phyloP scores from a whole-genome alignment of 148 eudicot species.

The Nyssa sinensis region DNA sequence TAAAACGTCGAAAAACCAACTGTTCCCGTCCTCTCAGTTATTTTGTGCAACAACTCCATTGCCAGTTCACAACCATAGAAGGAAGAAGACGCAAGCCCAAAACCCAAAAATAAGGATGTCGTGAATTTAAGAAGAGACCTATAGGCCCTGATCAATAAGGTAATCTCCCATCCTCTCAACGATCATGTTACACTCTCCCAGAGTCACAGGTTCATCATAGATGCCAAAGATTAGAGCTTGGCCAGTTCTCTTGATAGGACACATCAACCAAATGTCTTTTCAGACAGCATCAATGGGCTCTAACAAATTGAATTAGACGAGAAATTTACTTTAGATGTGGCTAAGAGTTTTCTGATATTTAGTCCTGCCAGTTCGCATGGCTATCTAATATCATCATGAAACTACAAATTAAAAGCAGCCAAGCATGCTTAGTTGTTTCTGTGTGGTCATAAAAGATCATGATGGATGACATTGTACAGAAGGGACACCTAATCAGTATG shows the following conservation, averaged over 20 bases:
- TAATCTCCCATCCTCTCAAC: constrained; percentile 68
- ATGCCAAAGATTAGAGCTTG: constrained; percentile 55
- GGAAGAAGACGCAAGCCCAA: constrained; percentile 17
- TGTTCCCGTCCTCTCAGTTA: no score
- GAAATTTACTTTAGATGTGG: background rate
- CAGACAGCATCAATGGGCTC: background rate
- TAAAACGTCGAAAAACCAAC: no score
- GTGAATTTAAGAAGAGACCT: constrained; percentile 15
- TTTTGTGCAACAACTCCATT: constrained; percentile 15
- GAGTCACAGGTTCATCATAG: constrained; percentile 60
- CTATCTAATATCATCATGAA: background rate
- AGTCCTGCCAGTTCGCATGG: background rate
- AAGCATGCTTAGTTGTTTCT: background rate
- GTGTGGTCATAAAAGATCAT: background rate
- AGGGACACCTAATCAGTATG: background rate
- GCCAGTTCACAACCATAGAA: constrained; percentile 11
- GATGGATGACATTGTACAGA: background rate
- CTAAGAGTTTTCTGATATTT: background rate
- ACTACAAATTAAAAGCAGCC: background rate
- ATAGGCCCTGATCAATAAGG: constrained; percentile 51
- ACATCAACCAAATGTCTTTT: no score
- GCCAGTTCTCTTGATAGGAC: constrained; percentile 54
- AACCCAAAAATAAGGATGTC: background rate
- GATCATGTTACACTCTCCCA: constrained; percentile 63
- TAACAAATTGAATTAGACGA: background rate